phyloP scores from a whole-genome alignment of 345 rosid genomes.

The Eucalyptus guilfoylei region DNA sequence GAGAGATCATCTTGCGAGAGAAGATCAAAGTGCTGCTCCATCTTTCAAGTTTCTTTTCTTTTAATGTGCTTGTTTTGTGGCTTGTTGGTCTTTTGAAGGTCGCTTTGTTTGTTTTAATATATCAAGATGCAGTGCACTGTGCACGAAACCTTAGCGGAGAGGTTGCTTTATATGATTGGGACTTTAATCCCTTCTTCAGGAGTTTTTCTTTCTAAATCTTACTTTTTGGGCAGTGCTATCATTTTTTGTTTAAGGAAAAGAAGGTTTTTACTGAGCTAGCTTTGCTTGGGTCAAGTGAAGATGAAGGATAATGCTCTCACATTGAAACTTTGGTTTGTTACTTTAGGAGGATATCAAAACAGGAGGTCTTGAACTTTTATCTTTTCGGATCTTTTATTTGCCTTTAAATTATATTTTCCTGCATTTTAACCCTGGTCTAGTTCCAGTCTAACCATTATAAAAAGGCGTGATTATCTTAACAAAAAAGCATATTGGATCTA shows the following conservation, averaged over 20 bases:
- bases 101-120: too few species aligned
- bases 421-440: background rate
- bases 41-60: too few species aligned
- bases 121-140: background rate
- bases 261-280: background rate
- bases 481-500: background rate
- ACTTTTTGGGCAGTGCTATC: background rate
- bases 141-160: background rate
- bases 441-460: background rate
- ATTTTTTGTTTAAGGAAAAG: too few species aligned
- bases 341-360: background rate
- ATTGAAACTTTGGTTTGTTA: background rate
- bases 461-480: background rate
- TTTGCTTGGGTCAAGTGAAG: background rate
- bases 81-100: too few species aligned
- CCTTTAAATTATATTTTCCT: background rate
- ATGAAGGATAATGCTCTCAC: background rate
- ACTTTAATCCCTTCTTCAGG: background rate
- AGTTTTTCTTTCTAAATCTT: background rate
- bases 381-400: background rate
- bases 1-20: too few species aligned
- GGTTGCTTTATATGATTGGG: background rate
- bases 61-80: too few species aligned
- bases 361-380: background rate
- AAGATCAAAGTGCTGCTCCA: too few species aligned